Base-by-base conservation (phyloP, 257 asterid species). In the Petunia secreta region DNA sequence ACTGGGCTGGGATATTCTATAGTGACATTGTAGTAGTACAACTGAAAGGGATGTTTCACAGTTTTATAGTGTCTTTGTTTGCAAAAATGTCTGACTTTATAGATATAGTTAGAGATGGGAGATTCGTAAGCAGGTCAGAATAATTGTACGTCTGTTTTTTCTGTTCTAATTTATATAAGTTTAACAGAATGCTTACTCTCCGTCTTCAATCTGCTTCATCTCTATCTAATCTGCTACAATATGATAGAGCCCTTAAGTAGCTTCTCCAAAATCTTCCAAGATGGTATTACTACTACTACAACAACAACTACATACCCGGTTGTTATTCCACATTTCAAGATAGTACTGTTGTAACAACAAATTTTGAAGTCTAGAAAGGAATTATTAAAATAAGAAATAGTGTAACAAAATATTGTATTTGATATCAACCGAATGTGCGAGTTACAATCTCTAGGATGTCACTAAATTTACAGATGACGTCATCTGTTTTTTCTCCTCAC, bases 11-110 rank as follows among this genome's bases (percentile, higher is more conserved):
- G 41, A 69, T 69, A 4, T 69, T 36, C 59, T 54, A 16, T 46
- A 69, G 59, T 46, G 59, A 69, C 43, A 16, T 69, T 69, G 59
- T 69, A 8, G 77, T 69, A 16, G 76, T 16, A 25, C 59, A 69
- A 54, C 46, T 46, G 77, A 69, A 69, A 46, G 59, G 77, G 62
- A 73, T 50, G 6, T 34, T 34, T 50, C 36, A 0, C 34, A 34
- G 59, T 50, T 73, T 6, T 4, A 48, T 50, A 50, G 36, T 0
- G 62, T 73, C 62, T 73, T 1, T 73, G 25, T 48, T 73, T 11
- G 77, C 77, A 73, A 48, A 25, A 73, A 73, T 50, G 77, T 73
- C 77, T 10, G 1, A 11, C 44, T 73, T 25, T 9, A 15, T 73
- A 34, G 74, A 11, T 66, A 11, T 66, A 44, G 74, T 65, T 64